These are phyloP conservation scores for Oenanthe sinensis DNA, from an alignment of 129 eudicot species.

Conservation along the genomic window DNA sequence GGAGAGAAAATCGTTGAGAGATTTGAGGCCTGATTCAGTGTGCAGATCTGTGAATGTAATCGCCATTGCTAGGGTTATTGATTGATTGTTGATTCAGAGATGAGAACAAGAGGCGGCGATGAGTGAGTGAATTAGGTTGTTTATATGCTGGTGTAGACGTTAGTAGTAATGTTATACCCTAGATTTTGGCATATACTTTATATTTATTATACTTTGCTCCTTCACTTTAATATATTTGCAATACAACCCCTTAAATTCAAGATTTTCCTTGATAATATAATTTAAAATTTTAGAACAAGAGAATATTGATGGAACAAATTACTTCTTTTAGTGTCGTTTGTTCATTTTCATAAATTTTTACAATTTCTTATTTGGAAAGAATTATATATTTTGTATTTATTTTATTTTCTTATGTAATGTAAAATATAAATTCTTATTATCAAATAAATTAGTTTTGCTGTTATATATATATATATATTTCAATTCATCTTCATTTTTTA, in stretches of 20 bases:
- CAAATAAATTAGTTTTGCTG: no score
- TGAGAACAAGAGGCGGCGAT: background rate
- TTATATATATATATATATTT: no score
- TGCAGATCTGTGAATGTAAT: constrained; percentile 83
- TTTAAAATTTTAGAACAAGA: no score
- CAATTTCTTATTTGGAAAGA: no score
- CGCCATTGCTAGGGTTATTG: constrained; percentile 37
- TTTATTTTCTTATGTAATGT: no score
- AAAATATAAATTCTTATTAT: no score
- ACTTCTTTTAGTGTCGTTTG: no score
- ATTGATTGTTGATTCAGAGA: background rate
- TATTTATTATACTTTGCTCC: background rate
- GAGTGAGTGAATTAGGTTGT: background rate
- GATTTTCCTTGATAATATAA: background rate
- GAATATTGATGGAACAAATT: no score
- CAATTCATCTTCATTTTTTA: no score
- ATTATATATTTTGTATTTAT: no score
- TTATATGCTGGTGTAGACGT: background rate
- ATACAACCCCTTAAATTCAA: background rate
- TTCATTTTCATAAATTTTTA: no score
- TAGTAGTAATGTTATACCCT: background rate
- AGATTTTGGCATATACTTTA: background rate
- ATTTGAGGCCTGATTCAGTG: constrained; percentile 70
- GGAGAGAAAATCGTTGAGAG: constrained; percentile 56
- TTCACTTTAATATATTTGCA: background rate